Evolutionary conservation across 371 early-diverging fungal species (phyloP), one percentile per base, ranked within the genome.

Genomic region (Rhizopus sp.): DNA sequence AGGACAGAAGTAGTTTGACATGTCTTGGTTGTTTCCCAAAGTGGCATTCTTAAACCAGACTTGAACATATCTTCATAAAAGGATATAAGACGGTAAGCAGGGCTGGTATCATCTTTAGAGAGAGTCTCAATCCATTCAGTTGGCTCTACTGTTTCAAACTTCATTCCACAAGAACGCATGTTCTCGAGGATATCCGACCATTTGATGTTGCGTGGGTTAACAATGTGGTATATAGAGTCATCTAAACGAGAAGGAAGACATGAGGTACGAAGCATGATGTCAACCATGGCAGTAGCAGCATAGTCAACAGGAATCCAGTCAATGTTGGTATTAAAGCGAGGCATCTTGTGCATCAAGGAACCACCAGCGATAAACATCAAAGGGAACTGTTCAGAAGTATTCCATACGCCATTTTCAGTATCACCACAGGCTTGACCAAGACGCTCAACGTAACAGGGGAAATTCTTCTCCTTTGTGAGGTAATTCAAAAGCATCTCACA

Each of bases 401-500:
- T 81, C 81, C 81, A 81, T 0, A 67, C 64, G 12, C 75, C 81
- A 17, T 68, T 53, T 1, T 42, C 44, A 8, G 69, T 59, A 33
- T 77, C 74, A 29, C 77, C 77, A 23, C 66, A 68, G 7, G 77
- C 65, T 60, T 78, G 81, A 5, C 77, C 77, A 30, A 78, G 50
- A 10, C 78, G 73, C 15, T 75, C 63, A 9, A 78, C 55, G 15
- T 64, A 58, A 12, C 67, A 62, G 4, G 75, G 74, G 10, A 75
- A 63, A 8, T 64, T 68, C 55, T 72, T 77, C 37, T 73, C 46
- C 0, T 44, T 40, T 12, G 66, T 58, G n/a, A 71, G 57, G 37
- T 66, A 69, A 13, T 64, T 32, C 2, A 70, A 55, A 15, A 81
- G 51, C 3, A 56, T 57, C 37, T 81, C 76, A 23, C 66, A 62